Percentiles rank a stretch among this genome's conserved stretches.
phyloP scores from a whole-genome alignment of 805 yeast genomes.

The Nakazawaea ambrosiae region DNA sequence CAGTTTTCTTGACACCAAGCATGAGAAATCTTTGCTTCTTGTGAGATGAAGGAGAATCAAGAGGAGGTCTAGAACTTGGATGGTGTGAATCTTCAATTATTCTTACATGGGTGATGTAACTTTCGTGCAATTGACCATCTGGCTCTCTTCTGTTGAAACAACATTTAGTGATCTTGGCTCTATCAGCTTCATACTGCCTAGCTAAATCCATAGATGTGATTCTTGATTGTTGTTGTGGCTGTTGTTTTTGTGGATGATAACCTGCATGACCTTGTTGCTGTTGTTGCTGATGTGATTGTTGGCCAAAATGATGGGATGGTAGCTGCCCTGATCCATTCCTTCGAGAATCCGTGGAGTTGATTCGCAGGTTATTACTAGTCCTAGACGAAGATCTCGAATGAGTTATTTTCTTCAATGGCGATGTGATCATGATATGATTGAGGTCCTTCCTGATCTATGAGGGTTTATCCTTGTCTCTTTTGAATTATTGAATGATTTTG shows the following conservation, averaged over 20 bases:
- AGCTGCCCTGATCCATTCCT: background rate
- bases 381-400: constrained; percentile 9
- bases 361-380: background rate
- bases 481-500: no score
- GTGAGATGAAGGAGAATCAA: constrained; percentile 34
- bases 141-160: constrained; percentile 42
- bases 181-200: constrained; percentile 51
- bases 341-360: no score
- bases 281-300: background rate
- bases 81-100: constrained; percentile 68
- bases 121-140: constrained; percentile 38
- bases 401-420: constrained; percentile 8
- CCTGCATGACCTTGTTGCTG: background rate
- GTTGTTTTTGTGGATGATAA: background rate
- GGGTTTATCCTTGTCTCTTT: no score
- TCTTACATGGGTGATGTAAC: constrained; percentile 70
- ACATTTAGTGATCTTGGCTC: constrained; percentile 36
- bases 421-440: constrained; percentile 4
- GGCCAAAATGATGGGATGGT: background rate
- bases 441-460: no score
- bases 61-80: constrained; percentile 66
- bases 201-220: constrained; percentile 34
- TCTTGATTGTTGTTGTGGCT: background rate
- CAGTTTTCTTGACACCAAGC: constrained; percentile 56
- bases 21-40: constrained; percentile 59